Conservation (phyloP, 2,329 filamentous ascomycete species). For the Lachnellula subtilissima region DNA sequence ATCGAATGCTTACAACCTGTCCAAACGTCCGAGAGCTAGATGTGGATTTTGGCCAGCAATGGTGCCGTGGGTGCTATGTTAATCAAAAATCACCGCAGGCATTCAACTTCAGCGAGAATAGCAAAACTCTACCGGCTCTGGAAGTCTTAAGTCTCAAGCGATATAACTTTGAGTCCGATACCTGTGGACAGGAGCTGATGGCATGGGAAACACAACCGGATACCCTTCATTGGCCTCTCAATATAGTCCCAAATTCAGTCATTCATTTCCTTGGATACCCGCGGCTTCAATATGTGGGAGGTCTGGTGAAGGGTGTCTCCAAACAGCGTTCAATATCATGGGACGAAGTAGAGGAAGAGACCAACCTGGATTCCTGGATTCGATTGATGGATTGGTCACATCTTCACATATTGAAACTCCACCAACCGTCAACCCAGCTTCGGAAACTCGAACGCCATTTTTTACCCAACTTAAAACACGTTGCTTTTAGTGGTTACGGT, state of each 20-base stretch:
- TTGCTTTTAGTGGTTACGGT: not conserved
- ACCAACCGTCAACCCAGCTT: not conserved
- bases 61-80: not conserved
- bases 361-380: not conserved
- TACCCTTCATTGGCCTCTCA: not conserved
- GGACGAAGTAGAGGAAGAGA: not conserved
- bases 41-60: not conserved
- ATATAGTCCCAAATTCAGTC: not conserved
- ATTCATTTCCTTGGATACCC: not conserved
- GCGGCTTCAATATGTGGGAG: not conserved
- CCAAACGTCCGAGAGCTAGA: not conserved
- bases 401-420: not conserved
- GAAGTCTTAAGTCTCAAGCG: not conserved
- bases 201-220: not conserved
- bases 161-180: not conserved
- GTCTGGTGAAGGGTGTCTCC: not conserved
- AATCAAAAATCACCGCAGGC: not conserved
- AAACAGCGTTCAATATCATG: not conserved
- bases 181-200: not conserved
- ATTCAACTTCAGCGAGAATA: not conserved
- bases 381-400: not conserved
- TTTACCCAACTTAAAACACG: not conserved
- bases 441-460: not conserved
- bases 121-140: not conserved
- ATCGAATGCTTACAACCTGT: not conserved